A percentile compares a stretch with the other conserved stretches of the same genome.
These are phyloP conservation scores for Akanthomyces muscarius DNA, from an alignment of 2,329 filamentous ascomycete species.

Conservation along the genomic window DNA sequence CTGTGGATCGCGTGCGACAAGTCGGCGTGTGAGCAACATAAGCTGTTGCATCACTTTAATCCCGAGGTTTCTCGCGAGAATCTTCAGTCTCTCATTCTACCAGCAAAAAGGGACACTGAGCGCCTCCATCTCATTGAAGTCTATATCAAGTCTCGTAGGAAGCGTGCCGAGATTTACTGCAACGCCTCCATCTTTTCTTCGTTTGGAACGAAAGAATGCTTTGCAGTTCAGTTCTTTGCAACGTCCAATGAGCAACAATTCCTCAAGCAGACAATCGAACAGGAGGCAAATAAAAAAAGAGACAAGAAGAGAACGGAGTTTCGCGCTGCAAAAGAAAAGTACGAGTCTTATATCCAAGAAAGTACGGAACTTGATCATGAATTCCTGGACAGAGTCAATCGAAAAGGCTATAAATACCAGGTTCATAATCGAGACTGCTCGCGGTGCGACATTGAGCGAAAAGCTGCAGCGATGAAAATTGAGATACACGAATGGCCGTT, in stretches of 20 bases:
- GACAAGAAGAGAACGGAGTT: not conserved
- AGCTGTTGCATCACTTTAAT: conserved; percentile 44
- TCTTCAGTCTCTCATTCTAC: conserved; percentile 43
- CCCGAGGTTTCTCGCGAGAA: conserved; percentile 37
- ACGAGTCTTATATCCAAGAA: not conserved
- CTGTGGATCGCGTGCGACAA: conserved; percentile 57
- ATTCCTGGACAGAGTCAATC: not conserved
- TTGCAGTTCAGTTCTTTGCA: not conserved
- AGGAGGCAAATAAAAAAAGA: not conserved
- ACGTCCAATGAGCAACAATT: not conserved
- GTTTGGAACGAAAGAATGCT: not conserved
- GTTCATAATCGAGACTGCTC: not conserved
- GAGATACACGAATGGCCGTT: conserved; percentile 14
- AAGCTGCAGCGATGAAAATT: not conserved
- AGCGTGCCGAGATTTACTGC: no score
- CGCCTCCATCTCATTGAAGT: conserved; percentile 41
- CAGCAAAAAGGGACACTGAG: conserved; percentile 40
- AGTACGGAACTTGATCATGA: not conserved
- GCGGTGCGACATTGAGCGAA: not conserved
- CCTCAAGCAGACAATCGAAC: not conserved
- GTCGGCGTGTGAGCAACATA: conserved; percentile 33
- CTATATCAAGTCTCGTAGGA: conserved; percentile 34
- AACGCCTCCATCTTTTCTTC: not conserved
- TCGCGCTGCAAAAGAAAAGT: not conserved
- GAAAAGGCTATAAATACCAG: not conserved